Base-by-base conservation (phyloP, 176 grass and related monocot species). In the Stipa capillata region DNA sequence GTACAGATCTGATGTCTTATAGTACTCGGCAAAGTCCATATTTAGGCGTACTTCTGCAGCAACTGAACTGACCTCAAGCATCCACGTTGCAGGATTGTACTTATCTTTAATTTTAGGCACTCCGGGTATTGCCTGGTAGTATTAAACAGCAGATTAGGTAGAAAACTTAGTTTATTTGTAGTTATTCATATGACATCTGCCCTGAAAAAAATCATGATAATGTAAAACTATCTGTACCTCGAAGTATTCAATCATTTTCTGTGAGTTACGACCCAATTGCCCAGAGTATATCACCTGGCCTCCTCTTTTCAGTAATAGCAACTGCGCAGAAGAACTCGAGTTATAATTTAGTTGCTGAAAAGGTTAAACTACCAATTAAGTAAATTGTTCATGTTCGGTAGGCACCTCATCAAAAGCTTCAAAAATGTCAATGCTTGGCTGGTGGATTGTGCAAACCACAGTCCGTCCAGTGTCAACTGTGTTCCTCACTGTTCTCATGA, bases 401-500 rank as follows among this genome's bases (percentile, higher is more conserved):
- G 20, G 45, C 43, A 98, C 96, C 92, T 95, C 91, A 87, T 99
- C 96, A 82, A 99, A 99, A 52, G 96, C 86, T 84, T 99, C 96
- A 89, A 99, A 99, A 65, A 99, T 95, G 65, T 99, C 96, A 53
- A 99, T 99, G 59, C 96, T 99, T 61, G 96, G 92, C 86, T 99
- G 96, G 83, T 99, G 96, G 75, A 99, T 95, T 58, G 92, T 99
- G 77, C 96, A 99, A 78, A 99, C 96, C 24, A 99, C 96, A 34
- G 96, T 99, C 62, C 96, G 79, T 55, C 96, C 92, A 41, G 92
- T 99, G 85, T 99, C 92, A 51, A 99, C 96, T 67, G 96, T 99
- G 76, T 99, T 99, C 63, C 96, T 85, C 47, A 99, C 96, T 74
- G 96, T 99, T 89, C 96, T 92, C 96, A 99, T 95, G 53, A 99